These are phyloP conservation scores for Ascoidea asiatica DNA, from an alignment of 805 yeast species.

Conservation along the genomic window DNA sequence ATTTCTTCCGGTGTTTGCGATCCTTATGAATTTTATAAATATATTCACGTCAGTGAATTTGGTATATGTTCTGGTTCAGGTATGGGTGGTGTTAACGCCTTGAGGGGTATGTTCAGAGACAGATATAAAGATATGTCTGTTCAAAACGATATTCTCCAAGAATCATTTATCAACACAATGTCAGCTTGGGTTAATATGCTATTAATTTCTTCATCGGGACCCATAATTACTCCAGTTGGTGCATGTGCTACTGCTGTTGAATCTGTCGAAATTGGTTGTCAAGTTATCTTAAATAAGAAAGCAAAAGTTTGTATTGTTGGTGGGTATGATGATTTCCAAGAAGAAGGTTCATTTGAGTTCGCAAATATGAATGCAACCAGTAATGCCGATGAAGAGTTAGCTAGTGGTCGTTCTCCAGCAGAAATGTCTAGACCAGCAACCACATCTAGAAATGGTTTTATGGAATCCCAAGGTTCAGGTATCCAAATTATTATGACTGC, in stretches of 20 bases:
- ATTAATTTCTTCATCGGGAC: constrained; percentile 93
- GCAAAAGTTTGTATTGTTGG: constrained; percentile 96
- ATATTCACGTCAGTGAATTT: constrained; percentile 95
- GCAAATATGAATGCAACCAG: constrained; percentile 99
- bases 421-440: constrained; percentile 99
- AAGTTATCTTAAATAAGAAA: constrained; percentile 83
- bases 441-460: constrained; percentile 90
- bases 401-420: constrained; percentile 91
- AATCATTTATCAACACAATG: constrained; percentile 98
- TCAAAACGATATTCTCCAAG: constrained; percentile 94
- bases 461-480: constrained; percentile 99
- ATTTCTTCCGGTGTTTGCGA: constrained; percentile 92
- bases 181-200: constrained; percentile 99
- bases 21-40: constrained; percentile 97
- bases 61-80: constrained; percentile 99
- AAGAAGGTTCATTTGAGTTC: constrained; percentile 95
- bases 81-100: constrained; percentile 98
- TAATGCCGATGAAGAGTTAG: constrained; percentile 75
- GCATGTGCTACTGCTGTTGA: constrained; percentile 99
- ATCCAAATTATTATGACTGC: constrained; percentile 94
- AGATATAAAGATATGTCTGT: constrained; percentile 88
- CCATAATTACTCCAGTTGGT: constrained; percentile 98
- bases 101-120: constrained; percentile 96
- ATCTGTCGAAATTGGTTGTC: constrained; percentile 92
- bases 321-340: constrained; percentile 99